These are phyloP conservation scores for Vitellaria paradoxa DNA, from an alignment of 179 eudicot genomes.

Conservation along the genomic window DNA sequence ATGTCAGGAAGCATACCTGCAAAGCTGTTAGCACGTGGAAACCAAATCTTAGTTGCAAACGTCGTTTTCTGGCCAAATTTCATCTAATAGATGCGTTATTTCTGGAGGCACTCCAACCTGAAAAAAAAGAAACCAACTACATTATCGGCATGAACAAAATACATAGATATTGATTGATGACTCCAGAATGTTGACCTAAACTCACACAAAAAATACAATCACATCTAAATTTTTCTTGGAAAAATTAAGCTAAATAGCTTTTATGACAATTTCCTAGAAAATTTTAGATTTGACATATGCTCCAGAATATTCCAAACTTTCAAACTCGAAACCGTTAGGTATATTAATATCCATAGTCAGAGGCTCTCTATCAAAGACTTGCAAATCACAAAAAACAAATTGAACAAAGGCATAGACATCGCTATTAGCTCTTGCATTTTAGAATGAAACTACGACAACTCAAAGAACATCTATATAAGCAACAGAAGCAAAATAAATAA, in stretches of 20 bases:
- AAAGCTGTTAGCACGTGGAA: no score
- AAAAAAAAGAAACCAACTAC: neutral
- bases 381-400: neutral
- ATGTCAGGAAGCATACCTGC: no score
- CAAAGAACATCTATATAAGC: neutral
- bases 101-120: constrained; percentile 64
- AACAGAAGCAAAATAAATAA: neutral
- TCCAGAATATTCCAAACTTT: neutral
- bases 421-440: neutral
- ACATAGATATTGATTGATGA: neutral
- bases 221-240: neutral
- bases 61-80: constrained; percentile 39
- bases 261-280: neutral
- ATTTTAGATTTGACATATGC: neutral
- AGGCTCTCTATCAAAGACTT: neutral
- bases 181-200: no score
- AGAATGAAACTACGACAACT: neutral
- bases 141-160: neutral
- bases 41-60: constrained; percentile 12
- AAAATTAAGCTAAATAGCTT: neutral
- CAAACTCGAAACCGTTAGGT: neutral
- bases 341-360: neutral
- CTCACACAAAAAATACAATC: neutral
- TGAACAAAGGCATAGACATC: neutral
- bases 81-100: constrained; percentile 35